Evolutionary conservation across 2,329 filamentous ascomycete genomes (phyloP), one percentile per base, ranked within the genome.

Genomic region (Fusarium pseudoanthophilum): DNA sequence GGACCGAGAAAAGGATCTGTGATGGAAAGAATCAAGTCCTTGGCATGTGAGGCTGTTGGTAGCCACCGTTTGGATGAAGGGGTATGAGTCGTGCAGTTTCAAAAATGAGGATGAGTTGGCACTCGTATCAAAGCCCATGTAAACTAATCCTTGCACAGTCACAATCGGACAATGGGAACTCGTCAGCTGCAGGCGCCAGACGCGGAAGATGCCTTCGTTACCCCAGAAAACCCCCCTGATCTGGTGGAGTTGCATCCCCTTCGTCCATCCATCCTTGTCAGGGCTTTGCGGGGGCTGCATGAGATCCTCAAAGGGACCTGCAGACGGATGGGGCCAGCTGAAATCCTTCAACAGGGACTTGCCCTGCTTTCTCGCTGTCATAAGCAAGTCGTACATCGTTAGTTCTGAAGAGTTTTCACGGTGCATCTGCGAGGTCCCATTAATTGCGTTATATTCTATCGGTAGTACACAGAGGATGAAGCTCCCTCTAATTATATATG

Each of bases 221-320:
- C 57, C 69, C 69, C 69, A 51, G 69, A 67, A 46, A 37, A 59
- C 55, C 49, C 49, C 28, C 64, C 60, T 66, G 64, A 52, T 52
- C 28, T 48, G 28, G 43, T 65, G 56, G 53, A 39, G 40, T 67
- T 67, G 48, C 39, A 58, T 58, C 28, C 71, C 72, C 59, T 64
- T 73, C 67, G 40, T 59, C 72, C 62, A 64, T 58, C 42, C 42
- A 67, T 55, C 72, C 72, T 67, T 34, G 69, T 57, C 64, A 73
- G 61, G 43, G 52, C 48, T 36, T 64, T 58, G 61, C 56, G 72
- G 69, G 66, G 69, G 32, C 32, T 51, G 48, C 42, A 45, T n/a
- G 51, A 48, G 64, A 48, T 42, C 52, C 55, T 26, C 32, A 24
- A 30, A 56, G 43, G 49, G 57, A 60, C 32, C 46, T 62, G 46